Evolutionary conservation across 345 rosid species (phyloP).

Genomic region (Brassica incana): DNA sequence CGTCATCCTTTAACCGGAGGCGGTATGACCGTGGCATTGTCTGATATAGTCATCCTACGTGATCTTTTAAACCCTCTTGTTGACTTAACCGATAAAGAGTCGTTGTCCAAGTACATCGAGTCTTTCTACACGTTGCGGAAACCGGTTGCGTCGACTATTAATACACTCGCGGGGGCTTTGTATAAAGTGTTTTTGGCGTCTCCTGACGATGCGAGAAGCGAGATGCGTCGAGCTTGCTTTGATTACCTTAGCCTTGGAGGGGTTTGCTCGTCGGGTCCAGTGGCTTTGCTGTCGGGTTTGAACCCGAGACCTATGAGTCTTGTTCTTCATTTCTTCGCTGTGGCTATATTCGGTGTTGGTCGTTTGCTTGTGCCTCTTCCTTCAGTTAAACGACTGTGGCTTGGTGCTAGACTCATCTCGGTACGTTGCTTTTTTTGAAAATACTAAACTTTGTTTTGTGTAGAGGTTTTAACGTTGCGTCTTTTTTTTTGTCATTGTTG

Average conservation of each 20-base stretch:
- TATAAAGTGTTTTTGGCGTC: conserved; percentile 56
- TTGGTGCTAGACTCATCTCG: conserved; percentile 50
- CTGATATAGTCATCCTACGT: conserved; percentile 53
- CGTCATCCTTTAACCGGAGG: conserved; percentile 61
- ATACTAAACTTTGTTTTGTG: not conserved
- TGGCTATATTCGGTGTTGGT: conserved; percentile 55
- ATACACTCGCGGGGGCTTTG: conserved; percentile 56
- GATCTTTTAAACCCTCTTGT: conserved; percentile 43
- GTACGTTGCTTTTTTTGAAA: conserved; percentile 29
- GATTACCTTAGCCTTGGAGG: conserved; percentile 64
- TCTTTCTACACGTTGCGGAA: conserved; percentile 62
- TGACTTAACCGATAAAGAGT: conserved; percentile 44
- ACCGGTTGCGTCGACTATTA: conserved; percentile 63
- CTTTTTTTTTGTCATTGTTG: not conserved
- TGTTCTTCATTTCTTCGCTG: conserved; percentile 58
- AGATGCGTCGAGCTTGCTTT: conserved; percentile 57
- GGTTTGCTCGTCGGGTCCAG: conserved; percentile 48
- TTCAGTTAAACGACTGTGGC: conserved; percentile 47
- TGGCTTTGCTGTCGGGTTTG: conserved; percentile 57
- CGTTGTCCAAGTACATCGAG: conserved; percentile 45
- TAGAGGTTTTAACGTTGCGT: not conserved
- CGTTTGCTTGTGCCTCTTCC: conserved; percentile 59
- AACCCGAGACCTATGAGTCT: conserved; percentile 52
- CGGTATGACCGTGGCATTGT: conserved; percentile 58
- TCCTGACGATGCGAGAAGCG: conserved; percentile 50